Evolutionary conservation across 768 basidiomycete genomes (phyloP).

Genomic region (Coprinopsis sp.): DNA sequence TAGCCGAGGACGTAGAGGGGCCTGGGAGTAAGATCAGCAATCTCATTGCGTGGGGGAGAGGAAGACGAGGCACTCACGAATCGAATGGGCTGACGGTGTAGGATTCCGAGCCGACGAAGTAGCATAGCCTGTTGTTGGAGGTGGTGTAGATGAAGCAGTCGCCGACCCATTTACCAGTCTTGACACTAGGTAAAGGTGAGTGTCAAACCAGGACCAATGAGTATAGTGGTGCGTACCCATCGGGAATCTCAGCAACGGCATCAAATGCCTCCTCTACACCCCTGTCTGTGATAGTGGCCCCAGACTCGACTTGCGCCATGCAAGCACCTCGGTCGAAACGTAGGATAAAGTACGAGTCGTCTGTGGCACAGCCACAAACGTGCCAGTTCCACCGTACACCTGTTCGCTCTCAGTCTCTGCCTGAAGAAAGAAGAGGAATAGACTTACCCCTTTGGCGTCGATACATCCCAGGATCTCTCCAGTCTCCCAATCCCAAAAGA

Average conservation of each 20-base stretch:
- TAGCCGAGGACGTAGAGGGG: constrained; percentile 91
- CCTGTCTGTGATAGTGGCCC: constrained; percentile 74
- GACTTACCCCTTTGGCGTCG: constrained; percentile 84
- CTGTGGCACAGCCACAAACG: constrained; percentile 83
- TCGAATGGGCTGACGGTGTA: constrained; percentile 96
- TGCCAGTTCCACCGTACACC: constrained; percentile 84
- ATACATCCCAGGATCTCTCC: constrained; percentile 91
- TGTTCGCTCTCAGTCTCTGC: constrained; percentile 22
- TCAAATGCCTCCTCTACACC: constrained; percentile 97
- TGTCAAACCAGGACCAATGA: constrained; percentile 18
- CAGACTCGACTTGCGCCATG: constrained; percentile 70
- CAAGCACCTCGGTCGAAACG: constrained; percentile 91
- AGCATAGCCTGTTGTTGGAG: constrained; percentile 80
- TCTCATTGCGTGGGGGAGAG: neutral
- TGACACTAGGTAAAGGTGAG: constrained; percentile 50
- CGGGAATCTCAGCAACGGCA: constrained; percentile 81
- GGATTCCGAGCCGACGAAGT: constrained; percentile 90
- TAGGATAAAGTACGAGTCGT: constrained; percentile 91
- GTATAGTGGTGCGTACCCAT: constrained; percentile 48
- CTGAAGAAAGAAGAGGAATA: neutral
- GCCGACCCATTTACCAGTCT: constrained; percentile 97
- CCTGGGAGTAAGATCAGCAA: constrained; percentile 30
- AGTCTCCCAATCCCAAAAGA: constrained; percentile 99
- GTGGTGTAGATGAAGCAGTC: constrained; percentile 99
- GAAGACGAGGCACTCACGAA: constrained; percentile 50